Evolutionary conservation across 2,329 filamentous ascomycete species (phyloP), one percentile per base, ranked within the genome.

Genomic region (Pleoardoris graminearum): DNA sequence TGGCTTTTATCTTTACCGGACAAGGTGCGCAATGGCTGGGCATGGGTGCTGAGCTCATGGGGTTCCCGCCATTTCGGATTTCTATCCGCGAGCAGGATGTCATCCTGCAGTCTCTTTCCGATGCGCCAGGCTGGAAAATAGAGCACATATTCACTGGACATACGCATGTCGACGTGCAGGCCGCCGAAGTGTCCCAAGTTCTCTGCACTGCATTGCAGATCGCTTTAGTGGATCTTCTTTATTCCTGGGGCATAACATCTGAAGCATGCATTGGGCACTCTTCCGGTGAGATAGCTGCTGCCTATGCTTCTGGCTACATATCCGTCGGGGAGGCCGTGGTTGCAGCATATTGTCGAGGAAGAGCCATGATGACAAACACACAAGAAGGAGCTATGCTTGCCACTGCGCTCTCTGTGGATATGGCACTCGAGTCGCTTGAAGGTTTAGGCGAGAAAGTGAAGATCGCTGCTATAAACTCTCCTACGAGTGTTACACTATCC

Each of bases 401-500:
- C 22, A 30, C 11, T 3, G 43, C 29, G 4, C 12, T 46, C 3
- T 16, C 29, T 3, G 29, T 12, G 5, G 30, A 19, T 4, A 10
- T 2, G 10, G 16, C 11, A 10, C 16, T 3, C 2, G 4, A 8
- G 17, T n/a, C 10, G 6, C 6, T 45, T 1, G 17, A 6, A 1
- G 43, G 43, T 6, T 7, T n/a, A 7, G 17, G 23, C 2, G 29
- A n/a, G 10, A 17, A 23, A 4, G 19, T 46, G 17, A 29, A 29
- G 17, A 29, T 45, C 23, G 43, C 43, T 7, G 14, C 14, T 16
- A 21, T 60, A 33, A 79, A 79, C 57, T 67, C 67, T 5, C 66
- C 73, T 1, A 44, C 55, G 0, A 75, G 67, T 39, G 60, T 78
- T 2, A 79, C 77, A 0, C 36, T 79, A 1, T 77, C 75, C 11